phyloP scores from a whole-genome alignment of 805 yeast genomes.

The Yamadazyma sp. region DNA sequence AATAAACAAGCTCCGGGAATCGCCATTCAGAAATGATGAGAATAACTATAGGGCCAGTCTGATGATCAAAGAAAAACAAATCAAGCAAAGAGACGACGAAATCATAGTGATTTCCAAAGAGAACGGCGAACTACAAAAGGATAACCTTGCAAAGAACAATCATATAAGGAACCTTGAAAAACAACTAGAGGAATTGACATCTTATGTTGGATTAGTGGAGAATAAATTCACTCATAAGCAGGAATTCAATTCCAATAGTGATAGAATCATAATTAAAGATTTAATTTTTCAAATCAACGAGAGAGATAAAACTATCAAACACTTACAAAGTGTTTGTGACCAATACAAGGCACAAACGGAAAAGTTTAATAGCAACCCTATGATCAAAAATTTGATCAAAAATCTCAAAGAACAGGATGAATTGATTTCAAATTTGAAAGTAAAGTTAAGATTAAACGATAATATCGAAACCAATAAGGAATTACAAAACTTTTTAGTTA shows the following conservation, averaged over 20 bases:
- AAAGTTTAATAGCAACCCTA: constrained; percentile 10
- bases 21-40: not conserved
- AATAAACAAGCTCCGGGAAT: not conserved
- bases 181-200: constrained; percentile 15
- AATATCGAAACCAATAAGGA: not conserved
- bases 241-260: constrained; percentile 3
- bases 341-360: constrained; percentile 16
- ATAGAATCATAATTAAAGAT: constrained; percentile 11
- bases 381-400: constrained; percentile 13
- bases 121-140: constrained; percentile 7
- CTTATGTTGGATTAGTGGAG: constrained; percentile 17
- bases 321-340: constrained; percentile 18
- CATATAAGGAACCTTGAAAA: constrained; percentile 17
- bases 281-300: constrained; percentile 14
- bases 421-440: constrained; percentile 16
- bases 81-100: constrained; percentile 14
- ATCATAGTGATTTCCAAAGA: constrained; percentile 11
- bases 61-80: constrained; percentile 11
- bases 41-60: not conserved
- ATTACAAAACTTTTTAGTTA: constrained; percentile 14
- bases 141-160: constrained; percentile 6
- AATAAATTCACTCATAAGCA: constrained; percentile 3
- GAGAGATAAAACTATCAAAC: constrained; percentile 17
- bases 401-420: constrained; percentile 21
- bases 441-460: constrained; percentile 13